Evolutionary conservation across 2,329 filamentous ascomycete genomes (phyloP).

Genomic region (Cercospora zeina): DNA sequence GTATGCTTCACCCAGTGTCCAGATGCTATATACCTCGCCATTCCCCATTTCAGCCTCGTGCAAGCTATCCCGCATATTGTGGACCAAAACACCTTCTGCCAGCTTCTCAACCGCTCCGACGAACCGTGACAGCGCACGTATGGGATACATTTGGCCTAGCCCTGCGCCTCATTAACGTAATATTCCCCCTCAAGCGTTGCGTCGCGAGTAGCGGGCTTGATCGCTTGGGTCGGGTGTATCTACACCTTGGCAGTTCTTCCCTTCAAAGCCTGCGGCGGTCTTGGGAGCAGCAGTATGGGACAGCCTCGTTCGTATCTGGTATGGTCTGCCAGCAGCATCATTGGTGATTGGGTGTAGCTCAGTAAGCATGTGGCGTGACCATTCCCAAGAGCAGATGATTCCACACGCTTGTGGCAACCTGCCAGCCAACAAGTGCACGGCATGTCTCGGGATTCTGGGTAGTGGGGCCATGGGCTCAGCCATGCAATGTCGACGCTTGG

Average conservation of each 20-base stretch:
- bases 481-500: not conserved
- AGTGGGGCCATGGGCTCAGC: not conserved
- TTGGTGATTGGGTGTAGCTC: not conserved
- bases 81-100: not conserved
- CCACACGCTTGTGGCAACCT: not conserved
- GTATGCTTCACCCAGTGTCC: not conserved
- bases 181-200: not conserved
- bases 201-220: not conserved
- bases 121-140: not conserved
- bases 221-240: not conserved
- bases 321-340: not conserved
- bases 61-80: not conserved
- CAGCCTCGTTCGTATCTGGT: not conserved
- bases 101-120: not conserved
- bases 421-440: not conserved
- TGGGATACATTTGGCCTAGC: not conserved
- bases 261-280: slow-evolving; percentile 7
- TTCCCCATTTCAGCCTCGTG: not conserved
- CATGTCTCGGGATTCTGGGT: not conserved
- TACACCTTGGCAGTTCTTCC: slow-evolving; percentile 9
- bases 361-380: not conserved
- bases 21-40: not conserved
- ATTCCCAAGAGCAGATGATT: not conserved
- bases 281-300: not conserved
- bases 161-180: not conserved